A percentile compares a stretch with the other conserved stretches of the same genome.
phyloP scores from a whole-genome alignment of 345 rosid species.

The Gossypium raimondii region DNA sequence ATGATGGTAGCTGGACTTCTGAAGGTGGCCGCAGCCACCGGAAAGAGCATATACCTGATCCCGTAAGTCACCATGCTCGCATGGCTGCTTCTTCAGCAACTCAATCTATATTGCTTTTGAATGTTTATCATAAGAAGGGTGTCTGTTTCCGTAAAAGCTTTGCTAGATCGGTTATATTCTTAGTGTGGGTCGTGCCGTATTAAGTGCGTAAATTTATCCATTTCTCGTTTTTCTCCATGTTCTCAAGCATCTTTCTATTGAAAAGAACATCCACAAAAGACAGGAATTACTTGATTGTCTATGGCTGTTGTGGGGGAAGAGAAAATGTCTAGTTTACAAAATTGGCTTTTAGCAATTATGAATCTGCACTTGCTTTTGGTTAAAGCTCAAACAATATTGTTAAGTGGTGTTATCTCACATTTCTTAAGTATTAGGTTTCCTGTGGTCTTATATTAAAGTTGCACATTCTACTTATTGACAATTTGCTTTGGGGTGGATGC shows the following conservation, averaged over 20 bases:
- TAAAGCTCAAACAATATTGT: neutral
- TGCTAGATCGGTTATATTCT: neutral
- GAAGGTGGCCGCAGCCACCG: conserved; percentile 42
- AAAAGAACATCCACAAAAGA: neutral
- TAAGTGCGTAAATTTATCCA: no score
- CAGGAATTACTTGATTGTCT: neutral
- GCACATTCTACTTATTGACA: neutral
- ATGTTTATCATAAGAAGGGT: neutral
- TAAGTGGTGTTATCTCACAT: neutral
- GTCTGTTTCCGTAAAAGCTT: neutral
- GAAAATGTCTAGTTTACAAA: neutral
- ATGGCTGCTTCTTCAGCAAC: conserved; percentile 9
- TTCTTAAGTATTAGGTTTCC: neutral
- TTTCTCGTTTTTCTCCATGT: no score
- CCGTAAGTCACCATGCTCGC: conserved; percentile 40
- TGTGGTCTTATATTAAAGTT: neutral
- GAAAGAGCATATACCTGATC: conserved; percentile 48
- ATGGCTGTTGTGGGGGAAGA: neutral
- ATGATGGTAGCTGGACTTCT: conserved; percentile 81
- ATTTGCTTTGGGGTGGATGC: neutral
- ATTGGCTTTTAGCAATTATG: neutral
- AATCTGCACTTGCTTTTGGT: neutral
- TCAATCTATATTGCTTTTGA: neutral
- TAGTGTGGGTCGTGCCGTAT: neutral
- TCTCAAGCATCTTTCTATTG: neutral